Evolutionary conservation across 495 filamentous ascomycete species (phyloP).

Genomic region (Podospora pseudoanserina): DNA sequence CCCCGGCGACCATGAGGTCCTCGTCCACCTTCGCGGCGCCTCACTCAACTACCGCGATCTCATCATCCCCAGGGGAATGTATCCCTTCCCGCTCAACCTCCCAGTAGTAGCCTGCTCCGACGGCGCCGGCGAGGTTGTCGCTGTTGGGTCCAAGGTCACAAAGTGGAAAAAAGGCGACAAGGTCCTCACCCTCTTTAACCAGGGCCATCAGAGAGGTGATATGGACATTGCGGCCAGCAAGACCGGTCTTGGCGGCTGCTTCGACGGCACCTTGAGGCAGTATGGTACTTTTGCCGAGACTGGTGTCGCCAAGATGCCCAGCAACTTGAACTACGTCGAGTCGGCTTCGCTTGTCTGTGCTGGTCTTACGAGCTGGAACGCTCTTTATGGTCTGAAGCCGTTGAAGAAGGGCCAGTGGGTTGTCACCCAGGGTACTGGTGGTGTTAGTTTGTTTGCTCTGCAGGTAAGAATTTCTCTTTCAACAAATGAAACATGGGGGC

Average conservation of each 20-base stretch:
- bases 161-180: constrained; percentile 68
- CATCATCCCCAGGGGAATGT: constrained; percentile 61
- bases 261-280: constrained; percentile 69
- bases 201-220: constrained; percentile 53
- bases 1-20: constrained; percentile 62
- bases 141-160: constrained; percentile 62
- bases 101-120: constrained; percentile 72
- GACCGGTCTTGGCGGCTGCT: constrained; percentile 65
- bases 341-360: constrained; percentile 69
- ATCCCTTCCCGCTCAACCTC: constrained; percentile 49
- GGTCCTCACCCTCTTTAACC: constrained; percentile 76
- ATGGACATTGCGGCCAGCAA: constrained; percentile 40
- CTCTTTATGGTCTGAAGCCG: constrained; percentile 64
- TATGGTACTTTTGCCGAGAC: constrained; percentile 68
- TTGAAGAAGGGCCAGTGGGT: constrained; percentile 68
- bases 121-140: constrained; percentile 69
- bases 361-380: constrained; percentile 78
- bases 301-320: constrained; percentile 63
- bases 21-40: constrained; percentile 70
- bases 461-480: constrained; percentile 47
- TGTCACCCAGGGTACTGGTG: constrained; percentile 77
- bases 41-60: constrained; percentile 84
- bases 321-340: constrained; percentile 59
- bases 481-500: background rate
- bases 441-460: constrained; percentile 73